A percentile compares a stretch with the other conserved stretches of the same genome.
Evolutionary conservation across 2,329 filamentous ascomycete species (phyloP).

Genomic region (Penicillium occitanis): DNA sequence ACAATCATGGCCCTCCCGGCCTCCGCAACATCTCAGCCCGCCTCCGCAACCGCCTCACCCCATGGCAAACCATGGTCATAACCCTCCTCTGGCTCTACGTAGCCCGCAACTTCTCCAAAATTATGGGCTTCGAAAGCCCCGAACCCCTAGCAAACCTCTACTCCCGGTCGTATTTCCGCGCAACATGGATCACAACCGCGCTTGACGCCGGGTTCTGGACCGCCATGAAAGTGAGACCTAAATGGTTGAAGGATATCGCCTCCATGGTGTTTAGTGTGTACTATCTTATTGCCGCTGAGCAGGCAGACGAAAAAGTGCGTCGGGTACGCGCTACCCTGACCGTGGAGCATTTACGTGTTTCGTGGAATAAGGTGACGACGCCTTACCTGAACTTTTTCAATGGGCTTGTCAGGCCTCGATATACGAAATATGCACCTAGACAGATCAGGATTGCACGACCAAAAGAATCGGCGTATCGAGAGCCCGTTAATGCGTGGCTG

Average conservation of each 20-base stretch:
- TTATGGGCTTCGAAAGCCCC: constrained; percentile 85
- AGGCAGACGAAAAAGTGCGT: constrained; percentile 93
- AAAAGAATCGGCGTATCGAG: constrained; percentile 73
- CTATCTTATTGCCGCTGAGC: constrained; percentile 88
- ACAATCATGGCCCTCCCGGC: constrained; percentile 82
- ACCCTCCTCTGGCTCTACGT: constrained; percentile 91
- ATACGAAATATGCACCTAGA: constrained; percentile 78
- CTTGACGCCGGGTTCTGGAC: constrained; percentile 98
- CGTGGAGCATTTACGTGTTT: constrained; percentile 84
- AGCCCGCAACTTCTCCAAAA: constrained; percentile 87
- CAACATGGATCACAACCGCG: constrained; percentile 94
- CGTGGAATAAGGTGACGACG: constrained; percentile 92
- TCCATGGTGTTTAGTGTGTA: constrained; percentile 84
- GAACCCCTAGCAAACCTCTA: constrained; percentile 95
- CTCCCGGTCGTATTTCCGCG: constrained; percentile 85
- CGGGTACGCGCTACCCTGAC: constrained; percentile 85
- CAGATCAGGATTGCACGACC: constrained; percentile 83
- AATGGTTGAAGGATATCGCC: constrained; percentile 77
- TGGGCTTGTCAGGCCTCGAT: constrained; percentile 69
- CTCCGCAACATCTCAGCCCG: constrained; percentile 69
- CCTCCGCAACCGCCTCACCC: constrained; percentile 69
- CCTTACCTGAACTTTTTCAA: constrained; percentile 78
- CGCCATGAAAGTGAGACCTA: constrained; percentile 83
- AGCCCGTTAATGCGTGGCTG: constrained; percentile 81
- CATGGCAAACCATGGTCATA: constrained; percentile 85